Base-by-base conservation (phyloP, 164 flowering plant genomes). In the Buxus sempervirens region DNA sequence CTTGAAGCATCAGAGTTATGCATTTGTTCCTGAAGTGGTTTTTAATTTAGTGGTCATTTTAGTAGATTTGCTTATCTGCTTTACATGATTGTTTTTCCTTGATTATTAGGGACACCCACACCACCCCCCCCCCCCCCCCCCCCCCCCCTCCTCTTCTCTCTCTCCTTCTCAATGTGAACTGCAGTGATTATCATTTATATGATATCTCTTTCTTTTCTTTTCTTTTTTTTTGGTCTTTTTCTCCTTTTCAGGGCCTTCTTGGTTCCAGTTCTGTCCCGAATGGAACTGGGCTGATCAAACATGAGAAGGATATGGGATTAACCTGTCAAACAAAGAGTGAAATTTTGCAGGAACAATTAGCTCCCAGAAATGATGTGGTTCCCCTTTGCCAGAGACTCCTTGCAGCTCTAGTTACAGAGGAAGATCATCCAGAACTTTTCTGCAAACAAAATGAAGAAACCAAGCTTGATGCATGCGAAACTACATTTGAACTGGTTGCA, bases 351-450 rank as follows among this genome's bases (percentile, higher is more conserved):
- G 85, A 85, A 62, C 80, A 78, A 51, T 62, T 75, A 22, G 27
- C 61, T 56, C 64, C 71, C 10, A 78, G 70, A 54, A 45, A 57
- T 53, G 62, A 57, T 62, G 75, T 45, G 49, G 72, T 82, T 61
- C 79, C 97, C 23, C 82, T 90, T 41, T 90, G 70, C 68, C 87
- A 86, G 75, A 88, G 88, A 69, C 77, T 90, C 59, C 23, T 89
- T 58, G 83, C 97, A 19, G 96, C 98, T 66, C 61, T 88, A 65
- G 81, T 93, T 75, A 64, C 88, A 66, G 94, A 85, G 68, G 90
- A 82, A 64, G 87, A 75, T 49, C 61, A 57, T 72, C 80, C 80
- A 58, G 83, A 71, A 62, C 67, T 70, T 66, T 71, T 28, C 63
- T 65, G 70, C 57, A 59, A 38, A 45, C 79, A 72, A 64, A 82